Evolutionary conservation across 225 moss, liverwort and hornwort species (phyloP), one percentile per base, ranked within the genome.

Genomic region (Bryoerythrophyllum caledonicum): DNA sequence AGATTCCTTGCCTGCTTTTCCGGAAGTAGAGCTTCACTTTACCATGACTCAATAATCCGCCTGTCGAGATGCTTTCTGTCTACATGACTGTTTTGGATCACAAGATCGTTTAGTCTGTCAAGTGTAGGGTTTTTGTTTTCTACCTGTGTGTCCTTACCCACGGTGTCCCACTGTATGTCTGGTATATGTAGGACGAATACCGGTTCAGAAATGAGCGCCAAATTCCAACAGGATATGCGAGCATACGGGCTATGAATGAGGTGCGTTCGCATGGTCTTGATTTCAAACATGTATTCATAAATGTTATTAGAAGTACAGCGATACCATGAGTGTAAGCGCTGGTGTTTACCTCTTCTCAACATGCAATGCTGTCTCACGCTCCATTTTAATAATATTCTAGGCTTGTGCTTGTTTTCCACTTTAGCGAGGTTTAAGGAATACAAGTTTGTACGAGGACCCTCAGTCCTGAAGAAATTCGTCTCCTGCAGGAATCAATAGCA

Each of bases 401-500:
- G 34, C 21, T 12, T 34, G 25, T 30, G 55, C 53, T 67, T 25
- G 49, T 43, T 38, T 34, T 53, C 6, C 38, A 59, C 19, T 10
- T 19, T 57, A 23, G 20, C 23, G 61, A 17, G 67, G 30, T 59
- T 53, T 55, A 17, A 51, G 66, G 46, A 44, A 65, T 35, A 23
- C 65, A 21, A 8, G 26, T 67, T 30, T 34, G n/a, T 48, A 44
- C 74, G 21, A 71, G 38, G 62, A 56, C 53, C 23, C 11, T 54
- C 16, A 6, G n/a, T 41, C 67, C 13, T 72, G 32, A 79, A 53
- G 64, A 32, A 51, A 64, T 43, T 5, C 24, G 11, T 59, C 46
- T 30, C 14, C 59, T 73, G 81, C 90, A 96, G 95, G 91, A 91
- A 60, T 84, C 78, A 21, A 70, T 80, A 60, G 81, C 71, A 61